Percentiles rank a stretch among this genome's conserved stretches.
These are phyloP conservation scores for Pseudogymnoascus sp. DNA, from an alignment of 2,329 filamentous ascomycete species.

Conservation along the genomic window DNA sequence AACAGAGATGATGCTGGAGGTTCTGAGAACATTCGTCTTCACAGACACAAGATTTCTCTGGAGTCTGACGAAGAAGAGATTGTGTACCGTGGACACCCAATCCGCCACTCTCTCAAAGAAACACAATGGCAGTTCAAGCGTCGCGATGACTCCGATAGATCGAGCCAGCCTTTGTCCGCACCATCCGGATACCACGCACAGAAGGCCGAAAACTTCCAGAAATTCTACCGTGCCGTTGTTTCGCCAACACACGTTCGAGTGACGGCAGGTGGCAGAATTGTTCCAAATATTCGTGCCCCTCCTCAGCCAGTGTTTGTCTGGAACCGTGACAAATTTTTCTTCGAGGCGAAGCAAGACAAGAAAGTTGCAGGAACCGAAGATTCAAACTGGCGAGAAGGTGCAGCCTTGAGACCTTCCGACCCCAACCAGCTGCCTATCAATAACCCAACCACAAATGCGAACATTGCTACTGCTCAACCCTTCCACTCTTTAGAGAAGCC, in stretches of 20 bases:
- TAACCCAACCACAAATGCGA: background rate
- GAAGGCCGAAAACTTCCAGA: slow-evolving; percentile 58
- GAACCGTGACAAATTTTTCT: slow-evolving; percentile 22
- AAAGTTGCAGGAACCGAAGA: background rate
- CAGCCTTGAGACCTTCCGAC: background rate
- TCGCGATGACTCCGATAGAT: slow-evolving; percentile 25
- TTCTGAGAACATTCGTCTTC: background rate
- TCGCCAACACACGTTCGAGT: slow-evolving; percentile 61
- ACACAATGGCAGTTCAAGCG: slow-evolving; percentile 26
- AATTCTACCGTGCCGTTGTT: slow-evolving; percentile 61
- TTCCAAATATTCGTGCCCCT: slow-evolving; percentile 51
- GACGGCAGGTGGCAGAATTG: slow-evolving; percentile 59
- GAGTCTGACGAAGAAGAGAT: slow-evolving; percentile 12
- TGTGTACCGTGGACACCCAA: slow-evolving; percentile 7
- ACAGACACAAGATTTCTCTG: slow-evolving; percentile 11
- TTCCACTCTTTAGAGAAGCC: background rate
- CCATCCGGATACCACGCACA: slow-evolving; percentile 48
- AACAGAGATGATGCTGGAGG: background rate
- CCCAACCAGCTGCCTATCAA: slow-evolving; percentile 5
- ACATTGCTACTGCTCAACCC: slow-evolving; percentile 3
- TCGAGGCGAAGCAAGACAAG: slow-evolving; percentile 17
- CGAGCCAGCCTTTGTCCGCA: slow-evolving; percentile 44
- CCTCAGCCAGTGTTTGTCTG: slow-evolving; percentile 23
- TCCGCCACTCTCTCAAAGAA: background rate
- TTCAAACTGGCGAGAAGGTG: background rate